Conservation (phyloP, 1,284 basidiomycete species). For the Blastosporella zonata region DNA sequence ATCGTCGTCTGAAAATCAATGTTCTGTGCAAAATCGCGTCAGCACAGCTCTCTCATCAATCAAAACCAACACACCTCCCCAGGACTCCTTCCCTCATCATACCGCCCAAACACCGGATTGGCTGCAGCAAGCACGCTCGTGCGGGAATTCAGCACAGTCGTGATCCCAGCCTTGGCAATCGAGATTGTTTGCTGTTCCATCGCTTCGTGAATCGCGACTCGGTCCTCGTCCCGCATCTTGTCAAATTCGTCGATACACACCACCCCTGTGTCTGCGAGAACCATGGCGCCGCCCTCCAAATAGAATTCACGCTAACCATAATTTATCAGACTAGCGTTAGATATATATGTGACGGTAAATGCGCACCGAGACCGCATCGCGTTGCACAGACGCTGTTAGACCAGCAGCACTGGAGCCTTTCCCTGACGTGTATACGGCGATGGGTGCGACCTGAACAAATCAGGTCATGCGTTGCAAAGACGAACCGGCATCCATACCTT, state of each 20-base stretch:
- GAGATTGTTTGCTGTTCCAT: constrained; percentile 99
- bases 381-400: constrained; percentile 96
- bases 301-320: constrained; percentile 87
- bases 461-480: not conserved
- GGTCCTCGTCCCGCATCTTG: constrained; percentile 99
- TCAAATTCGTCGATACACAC: constrained; percentile 99
- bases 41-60: not conserved
- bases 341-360: constrained; percentile 4
- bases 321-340: not conserved
- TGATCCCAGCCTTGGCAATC: constrained; percentile 99
- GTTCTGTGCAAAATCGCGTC: constrained; percentile 54
- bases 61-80: constrained; percentile 67
- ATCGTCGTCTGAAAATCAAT: constrained; percentile 99
- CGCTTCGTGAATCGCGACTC: constrained; percentile 98
- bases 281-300: constrained; percentile 99
- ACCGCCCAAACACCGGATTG: constrained; percentile 98
- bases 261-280: constrained; percentile 96
- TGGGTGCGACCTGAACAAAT: constrained; percentile 77
- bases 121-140: constrained; percentile 97
- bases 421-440: constrained; percentile 97
- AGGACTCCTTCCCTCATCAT: constrained; percentile 96
- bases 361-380: constrained; percentile 82
- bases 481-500: constrained; percentile 55
- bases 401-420: constrained; percentile 98
- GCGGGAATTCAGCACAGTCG: constrained; percentile 94